These are phyloP conservation scores for Capniomyces stellatus DNA, from an alignment of 371 early-diverging fungal genomes.

Conservation along the genomic window DNA sequence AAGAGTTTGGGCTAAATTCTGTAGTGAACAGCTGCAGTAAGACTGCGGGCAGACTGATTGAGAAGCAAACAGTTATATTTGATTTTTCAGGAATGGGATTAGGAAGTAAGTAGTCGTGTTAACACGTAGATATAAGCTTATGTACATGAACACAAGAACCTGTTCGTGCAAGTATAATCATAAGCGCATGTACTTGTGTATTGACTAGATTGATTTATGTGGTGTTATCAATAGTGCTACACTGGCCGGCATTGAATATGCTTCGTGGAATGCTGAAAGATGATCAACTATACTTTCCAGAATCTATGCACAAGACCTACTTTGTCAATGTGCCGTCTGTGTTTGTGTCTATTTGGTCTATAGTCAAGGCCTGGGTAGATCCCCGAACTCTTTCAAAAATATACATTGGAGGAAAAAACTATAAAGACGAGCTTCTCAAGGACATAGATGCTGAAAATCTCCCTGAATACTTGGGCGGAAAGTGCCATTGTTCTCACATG, in stretches of 20 bases:
- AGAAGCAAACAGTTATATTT: slow-evolving; percentile 63
- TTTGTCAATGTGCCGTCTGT: slow-evolving; percentile 65
- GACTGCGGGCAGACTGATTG: slow-evolving; percentile 39
- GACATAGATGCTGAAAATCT: slow-evolving; percentile 58
- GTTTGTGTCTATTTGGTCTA: slow-evolving; percentile 63
- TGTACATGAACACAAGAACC: too few relatives aligned
- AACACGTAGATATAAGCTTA: too few relatives aligned
- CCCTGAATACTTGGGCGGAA: slow-evolving; percentile 58
- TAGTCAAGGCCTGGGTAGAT: slow-evolving; percentile 67
- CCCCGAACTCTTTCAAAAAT: slow-evolving; percentile 64
- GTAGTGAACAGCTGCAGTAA: slow-evolving; percentile 53
- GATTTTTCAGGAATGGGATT: slow-evolving; percentile 51
- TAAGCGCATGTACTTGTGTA: too few relatives aligned
- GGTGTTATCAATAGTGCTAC: slow-evolving; percentile 43
- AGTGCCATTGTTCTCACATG: slow-evolving; percentile 63
- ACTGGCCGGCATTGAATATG: slow-evolving; percentile 56
- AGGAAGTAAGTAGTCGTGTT: background rate
- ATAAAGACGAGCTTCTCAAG: slow-evolving; percentile 35
- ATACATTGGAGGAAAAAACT: slow-evolving; percentile 52
- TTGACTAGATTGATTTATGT: too few relatives aligned
- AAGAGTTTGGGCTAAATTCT: slow-evolving; percentile 52
- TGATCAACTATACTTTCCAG: slow-evolving; percentile 71
- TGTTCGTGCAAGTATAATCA: too few relatives aligned
- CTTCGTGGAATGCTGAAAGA: slow-evolving; percentile 52
- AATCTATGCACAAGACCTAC: slow-evolving; percentile 54